These are phyloP conservation scores for Hanseniaspora occidentalis DNA, from an alignment of 805 yeast species.

Conservation along the genomic window DNA sequence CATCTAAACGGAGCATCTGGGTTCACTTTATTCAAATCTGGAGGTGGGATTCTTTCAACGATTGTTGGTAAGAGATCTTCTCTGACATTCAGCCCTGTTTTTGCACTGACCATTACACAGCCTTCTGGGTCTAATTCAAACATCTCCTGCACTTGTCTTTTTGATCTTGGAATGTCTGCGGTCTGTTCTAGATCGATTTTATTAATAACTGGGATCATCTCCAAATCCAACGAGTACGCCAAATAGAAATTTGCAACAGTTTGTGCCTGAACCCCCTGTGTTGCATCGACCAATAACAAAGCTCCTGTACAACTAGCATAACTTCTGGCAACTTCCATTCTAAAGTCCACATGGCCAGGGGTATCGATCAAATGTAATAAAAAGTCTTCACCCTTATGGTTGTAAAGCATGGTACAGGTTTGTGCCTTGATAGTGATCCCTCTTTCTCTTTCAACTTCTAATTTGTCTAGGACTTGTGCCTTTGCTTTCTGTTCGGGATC, in stretches of 20 bases:
- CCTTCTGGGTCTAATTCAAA: slow-evolving; percentile 70
- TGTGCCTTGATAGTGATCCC: slow-evolving; percentile 97
- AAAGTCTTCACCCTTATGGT: slow-evolving; percentile 56
- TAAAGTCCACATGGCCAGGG: slow-evolving; percentile 95
- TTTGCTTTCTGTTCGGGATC: slow-evolving; percentile 22
- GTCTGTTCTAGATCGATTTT: slow-evolving; percentile 73
- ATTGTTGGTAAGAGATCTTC: slow-evolving; percentile 70
- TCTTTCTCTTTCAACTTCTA: slow-evolving; percentile 91
- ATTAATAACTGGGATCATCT: slow-evolving; percentile 78
- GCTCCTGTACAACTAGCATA: slow-evolving; percentile 98
- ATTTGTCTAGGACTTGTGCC: slow-evolving; percentile 76
- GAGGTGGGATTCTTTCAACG: slow-evolving; percentile 70
- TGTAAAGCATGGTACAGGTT: slow-evolving; percentile 87
- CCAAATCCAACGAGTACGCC: slow-evolving; percentile 75
- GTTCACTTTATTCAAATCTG: slow-evolving; percentile 38
- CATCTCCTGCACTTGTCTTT: slow-evolving; percentile 72
- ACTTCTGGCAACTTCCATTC: slow-evolving; percentile 78
- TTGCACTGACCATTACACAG: slow-evolving; percentile 80
- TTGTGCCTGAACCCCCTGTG: slow-evolving; percentile 95
- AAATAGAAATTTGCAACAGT: slow-evolving; percentile 94
- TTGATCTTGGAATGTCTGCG: slow-evolving; percentile 71
- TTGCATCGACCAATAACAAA: slow-evolving; percentile 76
- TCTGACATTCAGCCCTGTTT: slow-evolving; percentile 67
- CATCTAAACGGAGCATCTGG: slow-evolving; percentile 54
- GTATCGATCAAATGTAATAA: slow-evolving; percentile 87